phyloP scores from a whole-genome alignment of 1,139 yeast genomes.

The Pneumocystis sp. region DNA sequence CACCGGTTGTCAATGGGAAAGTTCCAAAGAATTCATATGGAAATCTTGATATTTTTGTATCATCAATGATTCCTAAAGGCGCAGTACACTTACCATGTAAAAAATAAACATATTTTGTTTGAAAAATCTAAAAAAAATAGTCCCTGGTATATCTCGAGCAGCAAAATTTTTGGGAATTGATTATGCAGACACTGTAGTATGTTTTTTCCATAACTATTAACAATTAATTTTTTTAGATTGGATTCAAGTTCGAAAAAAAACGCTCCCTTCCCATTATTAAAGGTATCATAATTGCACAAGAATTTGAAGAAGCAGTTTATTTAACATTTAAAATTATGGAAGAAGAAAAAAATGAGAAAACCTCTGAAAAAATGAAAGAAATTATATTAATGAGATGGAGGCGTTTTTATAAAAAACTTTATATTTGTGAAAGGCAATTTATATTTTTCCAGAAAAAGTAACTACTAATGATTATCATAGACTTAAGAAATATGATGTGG shows the following conservation, averaged over 20 bases:
- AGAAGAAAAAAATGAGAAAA: constrained; percentile 40
- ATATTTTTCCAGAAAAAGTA: not conserved
- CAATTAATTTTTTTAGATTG: constrained; percentile 26
- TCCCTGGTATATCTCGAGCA: constrained; percentile 29
- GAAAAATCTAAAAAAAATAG: not conserved
- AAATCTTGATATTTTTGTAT: constrained; percentile 62
- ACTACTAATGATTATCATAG: not conserved
- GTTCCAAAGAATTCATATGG: constrained; percentile 68
- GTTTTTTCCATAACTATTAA: not conserved
- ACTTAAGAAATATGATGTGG: not conserved
- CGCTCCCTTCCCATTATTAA: constrained; percentile 49
- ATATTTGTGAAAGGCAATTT: constrained; percentile 42
- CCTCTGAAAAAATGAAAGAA: constrained; percentile 32
- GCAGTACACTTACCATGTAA: constrained; percentile 48
- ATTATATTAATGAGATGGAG: constrained; percentile 61
- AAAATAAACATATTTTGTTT: constrained; percentile 7
- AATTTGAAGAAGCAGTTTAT: constrained; percentile 50
- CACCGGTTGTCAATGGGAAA: constrained; percentile 46
- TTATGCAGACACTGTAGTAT: constrained; percentile 61
- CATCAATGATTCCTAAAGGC: constrained; percentile 71
- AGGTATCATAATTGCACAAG: constrained; percentile 61
- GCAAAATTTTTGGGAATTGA: constrained; percentile 57
- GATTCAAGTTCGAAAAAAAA: constrained; percentile 50
- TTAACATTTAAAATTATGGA: constrained; percentile 40
- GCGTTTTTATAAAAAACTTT: constrained; percentile 49